A percentile compares a stretch with the other conserved stretches of the same genome.
phyloP scores from a whole-genome alignment of 2,329 filamentous ascomycete species.

The Talaromyces marneffei region DNA sequence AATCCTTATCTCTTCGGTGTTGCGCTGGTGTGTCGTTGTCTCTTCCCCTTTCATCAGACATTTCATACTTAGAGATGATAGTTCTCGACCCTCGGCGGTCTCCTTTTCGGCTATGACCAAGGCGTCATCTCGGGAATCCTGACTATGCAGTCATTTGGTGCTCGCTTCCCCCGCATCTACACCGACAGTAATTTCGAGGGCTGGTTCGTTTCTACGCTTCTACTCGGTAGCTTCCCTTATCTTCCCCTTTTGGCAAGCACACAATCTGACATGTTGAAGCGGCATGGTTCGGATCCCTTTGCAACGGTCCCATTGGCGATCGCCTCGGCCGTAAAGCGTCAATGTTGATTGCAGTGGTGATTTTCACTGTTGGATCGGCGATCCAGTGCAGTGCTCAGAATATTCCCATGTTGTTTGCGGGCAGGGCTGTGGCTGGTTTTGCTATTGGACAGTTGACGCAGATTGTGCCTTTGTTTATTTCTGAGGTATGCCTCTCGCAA shows the following conservation, averaged over 20 bases:
- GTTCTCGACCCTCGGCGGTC: conserved; percentile 40
- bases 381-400: conserved; percentile 42
- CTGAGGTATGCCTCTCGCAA: conserved; percentile 35
- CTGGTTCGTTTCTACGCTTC: conserved; percentile 49
- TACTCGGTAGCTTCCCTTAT: conserved; percentile 32
- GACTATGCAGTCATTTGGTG: conserved; percentile 43
- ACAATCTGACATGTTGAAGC: conserved; percentile 21
- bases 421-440: conserved; percentile 42
- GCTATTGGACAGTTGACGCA: conserved; percentile 41
- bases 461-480: conserved; percentile 51
- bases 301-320: conserved; percentile 47
- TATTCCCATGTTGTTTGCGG: conserved; percentile 38
- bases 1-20: conserved; percentile 45
- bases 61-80: conserved; percentile 8
- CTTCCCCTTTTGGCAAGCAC: background rate
- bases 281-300: conserved; percentile 47
- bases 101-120: conserved; percentile 49
- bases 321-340: conserved; percentile 48
- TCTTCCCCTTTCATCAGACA: background rate
- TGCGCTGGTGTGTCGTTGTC: conserved; percentile 32
- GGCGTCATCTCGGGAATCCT: conserved; percentile 46
- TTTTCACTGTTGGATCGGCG: conserved; percentile 49
- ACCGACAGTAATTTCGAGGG: conserved; percentile 46
- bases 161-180: conserved; percentile 37
- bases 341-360: conserved; percentile 46